A percentile compares a stretch with the other conserved stretches of the same genome.
These are phyloP conservation scores for Fusarium tricinctum DNA, from an alignment of 2,329 filamentous ascomycete genomes.

Conservation along the genomic window DNA sequence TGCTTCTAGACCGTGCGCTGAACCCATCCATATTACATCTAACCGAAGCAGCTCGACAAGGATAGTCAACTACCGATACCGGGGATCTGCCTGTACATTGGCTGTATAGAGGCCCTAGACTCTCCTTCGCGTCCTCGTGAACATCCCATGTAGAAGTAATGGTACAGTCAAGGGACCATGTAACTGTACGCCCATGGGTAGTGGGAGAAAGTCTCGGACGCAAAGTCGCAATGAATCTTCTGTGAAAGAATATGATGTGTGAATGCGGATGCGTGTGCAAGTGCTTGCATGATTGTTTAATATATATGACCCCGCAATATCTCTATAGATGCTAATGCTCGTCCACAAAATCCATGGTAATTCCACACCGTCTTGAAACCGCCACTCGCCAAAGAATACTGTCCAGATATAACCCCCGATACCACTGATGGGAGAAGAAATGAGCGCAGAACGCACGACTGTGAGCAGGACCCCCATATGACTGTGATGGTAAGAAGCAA, in stretches of 20 bases:
- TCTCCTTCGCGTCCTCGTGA: too few relatives aligned
- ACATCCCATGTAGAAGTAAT: not conserved
- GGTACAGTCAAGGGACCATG: too few relatives aligned
- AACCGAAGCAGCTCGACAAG: constrained; percentile 15
- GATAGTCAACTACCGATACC: constrained; percentile 23
- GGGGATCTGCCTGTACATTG: constrained; percentile 4
- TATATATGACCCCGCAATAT: not conserved
- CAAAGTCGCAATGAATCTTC: not conserved
- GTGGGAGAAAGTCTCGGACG: too few relatives aligned
- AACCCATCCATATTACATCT: not conserved
- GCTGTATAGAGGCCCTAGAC: constrained; percentile 8
- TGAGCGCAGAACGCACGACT: constrained; percentile 3
- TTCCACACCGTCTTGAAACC: constrained; percentile 12
- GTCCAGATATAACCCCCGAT: constrained; percentile 10
- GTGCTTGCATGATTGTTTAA: constrained; percentile 15
- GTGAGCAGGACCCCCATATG: constrained; percentile 1
- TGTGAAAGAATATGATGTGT: not conserved
- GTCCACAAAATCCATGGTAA: not conserved
- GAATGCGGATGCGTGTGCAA: not conserved
- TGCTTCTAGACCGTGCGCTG: constrained; percentile 20
- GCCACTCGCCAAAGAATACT: not conserved
- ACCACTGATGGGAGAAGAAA: constrained; percentile 16
- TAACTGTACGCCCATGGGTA: too few relatives aligned
- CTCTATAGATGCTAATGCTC: constrained; percentile 4
- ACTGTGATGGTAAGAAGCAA: constrained; percentile 5